Conservation (phyloP, 2,329 filamentous ascomycete genomes). For the Pestalotiopsis sp. region DNA sequence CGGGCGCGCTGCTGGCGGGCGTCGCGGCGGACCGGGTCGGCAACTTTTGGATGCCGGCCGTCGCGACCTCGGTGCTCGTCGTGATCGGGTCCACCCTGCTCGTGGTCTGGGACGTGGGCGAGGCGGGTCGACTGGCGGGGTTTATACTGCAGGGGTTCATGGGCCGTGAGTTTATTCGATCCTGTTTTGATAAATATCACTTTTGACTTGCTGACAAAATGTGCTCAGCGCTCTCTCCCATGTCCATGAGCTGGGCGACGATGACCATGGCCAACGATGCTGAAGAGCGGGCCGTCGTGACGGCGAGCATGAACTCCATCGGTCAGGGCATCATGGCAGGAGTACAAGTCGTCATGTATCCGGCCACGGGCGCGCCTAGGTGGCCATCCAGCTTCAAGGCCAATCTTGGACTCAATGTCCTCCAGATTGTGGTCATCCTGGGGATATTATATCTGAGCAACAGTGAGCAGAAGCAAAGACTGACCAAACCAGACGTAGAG, state of each 20-base stretch:
- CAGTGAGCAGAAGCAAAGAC: conserved; percentile 11
- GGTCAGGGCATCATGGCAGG: conserved; percentile 43
- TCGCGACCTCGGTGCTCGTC: conserved; percentile 34
- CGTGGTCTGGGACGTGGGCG: conserved; percentile 38
- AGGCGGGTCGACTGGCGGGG: conserved; percentile 36
- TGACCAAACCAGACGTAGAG: neutral
- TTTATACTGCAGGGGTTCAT: conserved; percentile 41
- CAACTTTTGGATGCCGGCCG: conserved; percentile 36
- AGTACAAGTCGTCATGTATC: conserved; percentile 40
- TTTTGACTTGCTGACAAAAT: neutral
- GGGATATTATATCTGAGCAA: conserved; percentile 23
- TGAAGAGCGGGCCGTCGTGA: conserved; percentile 43
- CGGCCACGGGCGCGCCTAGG: conserved; percentile 35
- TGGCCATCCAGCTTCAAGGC: conserved; percentile 34
- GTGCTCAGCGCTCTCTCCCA: neutral
- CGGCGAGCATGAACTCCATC: conserved; percentile 45
- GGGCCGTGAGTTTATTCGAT: conserved; percentile 29
- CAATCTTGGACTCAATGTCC: conserved; percentile 27
- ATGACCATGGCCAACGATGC: conserved; percentile 39
- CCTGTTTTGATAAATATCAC: neutral
- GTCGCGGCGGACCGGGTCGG: conserved; percentile 34
- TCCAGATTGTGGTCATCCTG: conserved; percentile 32
- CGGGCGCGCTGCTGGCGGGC: conserved; percentile 35
- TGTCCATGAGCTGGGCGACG: conserved; percentile 40
- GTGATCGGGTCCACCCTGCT: conserved; percentile 35